phyloP scores from a whole-genome alignment of 2,329 filamentous ascomycete species.

The Chaetomiaceae sp. region DNA sequence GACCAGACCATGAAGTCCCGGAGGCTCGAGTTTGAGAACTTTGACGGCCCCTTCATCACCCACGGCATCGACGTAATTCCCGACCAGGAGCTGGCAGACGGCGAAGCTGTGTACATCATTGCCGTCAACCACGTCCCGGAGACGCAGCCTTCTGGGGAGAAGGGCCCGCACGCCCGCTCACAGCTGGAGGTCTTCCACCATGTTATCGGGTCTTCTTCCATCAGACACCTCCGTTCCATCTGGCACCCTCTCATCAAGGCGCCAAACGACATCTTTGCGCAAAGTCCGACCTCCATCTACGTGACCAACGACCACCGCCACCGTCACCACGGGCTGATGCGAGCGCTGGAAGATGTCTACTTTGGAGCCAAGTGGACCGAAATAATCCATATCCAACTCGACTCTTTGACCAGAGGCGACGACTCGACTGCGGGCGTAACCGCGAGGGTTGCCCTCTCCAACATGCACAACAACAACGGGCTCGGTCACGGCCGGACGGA shows the following conservation, averaged over 20 bases:
- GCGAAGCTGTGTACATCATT: slow-evolving; percentile 51
- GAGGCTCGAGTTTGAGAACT: slow-evolving; percentile 46
- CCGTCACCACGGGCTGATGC: slow-evolving; percentile 39
- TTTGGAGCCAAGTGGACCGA: slow-evolving; percentile 44
- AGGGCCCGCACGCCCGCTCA: slow-evolving; percentile 41
- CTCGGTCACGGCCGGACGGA: slow-evolving; percentile 43
- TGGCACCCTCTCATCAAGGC: slow-evolving; percentile 49
- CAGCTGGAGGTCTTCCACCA: slow-evolving; percentile 56
- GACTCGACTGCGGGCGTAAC: slow-evolving; percentile 35
- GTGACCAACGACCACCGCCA: slow-evolving; percentile 58
- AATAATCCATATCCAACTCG: slow-evolving; percentile 41
- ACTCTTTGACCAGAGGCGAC: slow-evolving; percentile 8
- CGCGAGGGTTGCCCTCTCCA: slow-evolving; percentile 39
- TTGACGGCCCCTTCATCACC: slow-evolving; percentile 49
- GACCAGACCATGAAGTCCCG: slow-evolving; percentile 41
- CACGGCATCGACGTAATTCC: slow-evolving; percentile 58
- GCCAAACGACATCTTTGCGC: slow-evolving; percentile 54
- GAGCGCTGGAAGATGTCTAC: slow-evolving; percentile 44
- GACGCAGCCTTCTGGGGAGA: slow-evolving; percentile 32
- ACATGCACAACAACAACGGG: slow-evolving; percentile 53
- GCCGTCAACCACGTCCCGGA: slow-evolving; percentile 57
- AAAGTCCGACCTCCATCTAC: slow-evolving; percentile 44
- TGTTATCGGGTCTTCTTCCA: slow-evolving; percentile 37
- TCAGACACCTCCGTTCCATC: slow-evolving; percentile 48
- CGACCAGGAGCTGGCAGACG: slow-evolving; percentile 36